phyloP scores from a whole-genome alignment of 495 filamentous ascomycete species.

The Aspergillus sclerotiicarbonarius region DNA sequence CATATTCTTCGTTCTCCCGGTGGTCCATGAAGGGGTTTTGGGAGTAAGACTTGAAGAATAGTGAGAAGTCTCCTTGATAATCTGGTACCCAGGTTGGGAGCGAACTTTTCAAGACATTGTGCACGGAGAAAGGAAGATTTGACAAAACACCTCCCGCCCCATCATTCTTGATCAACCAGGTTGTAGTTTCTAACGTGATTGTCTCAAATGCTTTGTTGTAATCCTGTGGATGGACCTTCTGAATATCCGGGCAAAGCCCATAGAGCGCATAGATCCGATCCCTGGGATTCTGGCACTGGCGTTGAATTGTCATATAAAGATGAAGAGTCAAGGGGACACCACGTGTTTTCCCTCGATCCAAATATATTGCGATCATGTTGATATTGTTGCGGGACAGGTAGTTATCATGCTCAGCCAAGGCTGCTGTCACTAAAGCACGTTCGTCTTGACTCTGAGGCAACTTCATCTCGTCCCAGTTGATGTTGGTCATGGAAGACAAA shows the following conservation, averaged over 20 bases:
- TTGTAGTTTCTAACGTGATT: background rate
- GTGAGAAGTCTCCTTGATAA: background rate
- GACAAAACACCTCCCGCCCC: background rate
- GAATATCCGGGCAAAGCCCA: background rate
- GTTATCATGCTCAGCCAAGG: too few species aligned
- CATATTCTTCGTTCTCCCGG: too few species aligned
- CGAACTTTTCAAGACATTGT: background rate
- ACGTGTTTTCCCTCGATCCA: too few species aligned
- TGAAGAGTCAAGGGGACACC: too few species aligned
- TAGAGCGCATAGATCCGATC: conserved; percentile 1
- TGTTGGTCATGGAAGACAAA: too few species aligned
- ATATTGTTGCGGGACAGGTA: too few species aligned
- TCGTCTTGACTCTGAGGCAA: too few species aligned
- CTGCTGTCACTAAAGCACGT: too few species aligned
- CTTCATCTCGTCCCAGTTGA: too few species aligned
- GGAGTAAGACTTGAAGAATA: background rate
- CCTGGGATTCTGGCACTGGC: background rate
- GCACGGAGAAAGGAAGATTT: background rate
- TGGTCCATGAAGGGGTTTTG: too few species aligned
- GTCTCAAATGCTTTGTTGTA: background rate
- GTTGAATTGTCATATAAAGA: background rate
- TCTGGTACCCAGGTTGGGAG: conserved; percentile 7
- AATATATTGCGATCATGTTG: too few species aligned
- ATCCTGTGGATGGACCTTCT: background rate
- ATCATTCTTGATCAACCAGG: background rate